These are phyloP conservation scores for Rhodamnia argentea DNA, from an alignment of 345 rosid species.

Conservation along the genomic window DNA sequence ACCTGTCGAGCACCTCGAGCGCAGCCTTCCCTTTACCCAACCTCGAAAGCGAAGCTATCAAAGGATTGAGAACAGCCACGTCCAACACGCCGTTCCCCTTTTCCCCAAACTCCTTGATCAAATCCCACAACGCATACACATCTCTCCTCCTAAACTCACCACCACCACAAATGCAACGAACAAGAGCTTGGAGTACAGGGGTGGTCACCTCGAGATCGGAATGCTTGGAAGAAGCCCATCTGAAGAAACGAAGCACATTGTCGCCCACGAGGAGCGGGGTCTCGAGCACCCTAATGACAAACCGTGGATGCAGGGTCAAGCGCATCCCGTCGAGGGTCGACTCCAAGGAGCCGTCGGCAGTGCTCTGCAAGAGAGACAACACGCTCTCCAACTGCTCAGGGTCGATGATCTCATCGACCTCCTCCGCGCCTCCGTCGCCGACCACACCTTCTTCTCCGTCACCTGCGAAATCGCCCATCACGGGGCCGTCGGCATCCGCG, in stretches of 20 bases:
- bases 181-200: slow-evolving; percentile 34
- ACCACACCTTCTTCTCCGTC: neutral
- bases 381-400: slow-evolving; percentile 42
- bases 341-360: slow-evolving; percentile 46
- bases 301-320: slow-evolving; percentile 31
- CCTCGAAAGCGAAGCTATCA: slow-evolving; percentile 56
- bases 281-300: slow-evolving; percentile 45
- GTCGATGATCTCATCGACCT: slow-evolving; percentile 26
- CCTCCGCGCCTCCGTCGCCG: neutral
- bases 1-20: slow-evolving; percentile 53
- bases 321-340: slow-evolving; percentile 32
- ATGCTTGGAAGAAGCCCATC: slow-evolving; percentile 38
- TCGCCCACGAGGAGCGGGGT: slow-evolving; percentile 40
- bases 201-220: slow-evolving; percentile 18
- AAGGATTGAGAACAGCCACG: slow-evolving; percentile 38
- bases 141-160: slow-evolving; percentile 27
- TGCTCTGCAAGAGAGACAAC: slow-evolving; percentile 55
- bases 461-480: neutral
- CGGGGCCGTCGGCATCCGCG: neutral
- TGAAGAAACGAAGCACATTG: slow-evolving; percentile 50
- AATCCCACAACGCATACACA: slow-evolving; percentile 63
- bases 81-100: slow-evolving; percentile 23
- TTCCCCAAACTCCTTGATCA: slow-evolving; percentile 47
- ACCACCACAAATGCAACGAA: slow-evolving; percentile 26
- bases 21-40: slow-evolving; percentile 70